phyloP scores from a whole-genome alignment of 768 basidiomycete genomes.

The Lactarius pseudohatsudake region DNA sequence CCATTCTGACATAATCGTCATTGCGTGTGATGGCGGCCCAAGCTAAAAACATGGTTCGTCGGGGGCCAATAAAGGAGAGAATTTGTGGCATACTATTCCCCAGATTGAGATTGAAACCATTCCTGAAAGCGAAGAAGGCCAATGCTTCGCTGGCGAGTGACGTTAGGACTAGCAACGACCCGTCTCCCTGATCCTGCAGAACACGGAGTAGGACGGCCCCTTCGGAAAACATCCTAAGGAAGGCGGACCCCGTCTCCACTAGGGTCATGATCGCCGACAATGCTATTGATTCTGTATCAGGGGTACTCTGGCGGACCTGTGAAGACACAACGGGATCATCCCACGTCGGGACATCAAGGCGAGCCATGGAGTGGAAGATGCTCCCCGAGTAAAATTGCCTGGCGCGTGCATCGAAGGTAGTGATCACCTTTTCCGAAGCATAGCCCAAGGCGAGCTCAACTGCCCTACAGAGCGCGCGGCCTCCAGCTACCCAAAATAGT shows the following conservation, averaged over 20 bases:
- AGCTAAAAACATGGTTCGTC: slow-evolving; percentile 35
- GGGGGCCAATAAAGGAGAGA: neutral
- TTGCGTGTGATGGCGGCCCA: slow-evolving; percentile 76
- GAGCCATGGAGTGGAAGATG: slow-evolving; percentile 63
- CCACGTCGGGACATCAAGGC: slow-evolving; percentile 76
- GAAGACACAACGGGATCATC: slow-evolving; percentile 64
- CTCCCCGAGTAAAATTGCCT: slow-evolving; percentile 61
- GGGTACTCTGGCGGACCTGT: slow-evolving; percentile 47
- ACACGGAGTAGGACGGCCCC: slow-evolving; percentile 58
- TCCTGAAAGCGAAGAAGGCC: slow-evolving; percentile 36
- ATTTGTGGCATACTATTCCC: slow-evolving; percentile 7
- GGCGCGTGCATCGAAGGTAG: slow-evolving; percentile 57
- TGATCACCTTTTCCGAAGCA: slow-evolving; percentile 39
- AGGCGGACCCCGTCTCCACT: slow-evolving; percentile 43
- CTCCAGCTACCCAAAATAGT: slow-evolving; percentile 38
- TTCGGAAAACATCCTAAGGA: slow-evolving; percentile 56
- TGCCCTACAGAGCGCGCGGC: slow-evolving; percentile 53
- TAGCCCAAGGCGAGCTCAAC: slow-evolving; percentile 47
- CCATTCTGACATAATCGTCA: slow-evolving; percentile 56
- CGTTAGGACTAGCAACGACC: slow-evolving; percentile 54
- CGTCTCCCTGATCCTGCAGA: slow-evolving; percentile 62
- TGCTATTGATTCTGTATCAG: slow-evolving; percentile 44
- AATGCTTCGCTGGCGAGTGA: slow-evolving; percentile 54
- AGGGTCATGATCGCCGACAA: slow-evolving; percentile 57
- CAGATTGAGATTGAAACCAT: neutral